phyloP scores from a whole-genome alignment of 2,329 filamentous ascomycete species.

The Microdochium trichocladiopsis region DNA sequence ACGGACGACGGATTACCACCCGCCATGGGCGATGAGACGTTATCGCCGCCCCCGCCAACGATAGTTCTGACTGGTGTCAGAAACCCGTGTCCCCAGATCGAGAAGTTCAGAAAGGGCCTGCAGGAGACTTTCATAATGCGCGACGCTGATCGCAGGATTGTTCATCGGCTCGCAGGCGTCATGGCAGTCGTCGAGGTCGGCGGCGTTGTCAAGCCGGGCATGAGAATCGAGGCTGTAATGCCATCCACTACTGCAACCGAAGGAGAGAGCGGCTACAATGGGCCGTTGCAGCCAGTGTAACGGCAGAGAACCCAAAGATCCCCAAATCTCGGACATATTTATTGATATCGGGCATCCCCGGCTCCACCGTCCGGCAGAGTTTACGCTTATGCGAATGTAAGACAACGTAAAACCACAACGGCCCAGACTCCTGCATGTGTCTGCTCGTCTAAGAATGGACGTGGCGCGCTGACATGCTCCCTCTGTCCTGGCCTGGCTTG shows the following conservation, averaged over 20 bases:
- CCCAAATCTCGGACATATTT: neutral
- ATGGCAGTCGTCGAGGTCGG: conserved; percentile 1
- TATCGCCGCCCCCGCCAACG: neutral
- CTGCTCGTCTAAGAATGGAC: too few relatives aligned
- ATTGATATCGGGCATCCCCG: neutral
- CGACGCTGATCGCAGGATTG: conserved; percentile 1
- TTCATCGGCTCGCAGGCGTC: conserved; percentile 1
- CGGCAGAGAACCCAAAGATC: neutral
- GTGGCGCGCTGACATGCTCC: too few relatives aligned
- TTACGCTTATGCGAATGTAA: neutral
- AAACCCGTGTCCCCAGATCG: conserved; percentile 1
- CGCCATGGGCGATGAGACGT: neutral
- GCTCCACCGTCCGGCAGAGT: neutral
- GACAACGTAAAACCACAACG: neutral
- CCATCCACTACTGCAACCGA: neutral
- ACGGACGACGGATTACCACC: neutral
- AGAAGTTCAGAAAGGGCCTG: conserved; percentile 1
- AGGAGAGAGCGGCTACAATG: neutral
- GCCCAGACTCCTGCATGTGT: too few relatives aligned
- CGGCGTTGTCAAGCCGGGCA: neutral
- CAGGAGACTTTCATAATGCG: conserved; percentile 1
- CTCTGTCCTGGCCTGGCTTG: too few relatives aligned
- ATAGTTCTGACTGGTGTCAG: neutral
- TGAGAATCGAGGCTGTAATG: neutral
- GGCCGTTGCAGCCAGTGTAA: neutral